A percentile compares a stretch with the other conserved stretches of the same genome.
Conservation (phyloP, 768 basidiomycete species). For the Tulasnella sp. region DNA sequence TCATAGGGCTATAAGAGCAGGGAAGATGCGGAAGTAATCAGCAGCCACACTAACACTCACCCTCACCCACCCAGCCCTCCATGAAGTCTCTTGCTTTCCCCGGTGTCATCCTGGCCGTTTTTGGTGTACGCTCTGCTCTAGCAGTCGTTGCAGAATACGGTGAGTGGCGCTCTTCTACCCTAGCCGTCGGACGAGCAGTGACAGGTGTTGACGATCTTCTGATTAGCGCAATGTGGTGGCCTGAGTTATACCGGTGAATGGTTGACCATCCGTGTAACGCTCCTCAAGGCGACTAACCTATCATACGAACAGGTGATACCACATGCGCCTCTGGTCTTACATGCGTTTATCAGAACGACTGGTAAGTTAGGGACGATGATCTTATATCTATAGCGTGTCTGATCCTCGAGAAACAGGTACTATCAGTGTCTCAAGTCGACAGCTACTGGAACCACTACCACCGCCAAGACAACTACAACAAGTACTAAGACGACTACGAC, state of each 20-base stretch:
- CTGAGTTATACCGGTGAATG: no score
- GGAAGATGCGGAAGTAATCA: neutral
- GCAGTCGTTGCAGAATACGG: neutral
- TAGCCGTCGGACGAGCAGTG: no score
- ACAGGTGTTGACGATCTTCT: no score
- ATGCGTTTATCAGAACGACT: neutral
- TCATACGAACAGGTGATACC: neutral
- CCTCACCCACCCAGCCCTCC: neutral
- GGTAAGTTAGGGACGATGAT: no score
- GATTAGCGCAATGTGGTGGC: no score
- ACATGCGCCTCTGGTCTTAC: neutral
- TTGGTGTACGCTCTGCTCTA: neutral
- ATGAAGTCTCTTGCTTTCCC: neutral
- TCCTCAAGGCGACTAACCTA: no score
- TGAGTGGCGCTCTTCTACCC: neutral
- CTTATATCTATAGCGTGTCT: no score
- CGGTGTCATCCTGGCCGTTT: neutral
- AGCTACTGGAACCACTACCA: no score
- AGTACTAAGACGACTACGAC: no score
- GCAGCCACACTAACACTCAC: neutral
- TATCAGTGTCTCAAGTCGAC: neutral
- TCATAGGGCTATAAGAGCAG: neutral
- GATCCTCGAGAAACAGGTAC: neutral
- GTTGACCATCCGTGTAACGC: no score
- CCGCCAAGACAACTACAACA: no score